phyloP scores from a whole-genome alignment of 2,329 filamentous ascomycete species.

The Fusarium mundagurra region DNA sequence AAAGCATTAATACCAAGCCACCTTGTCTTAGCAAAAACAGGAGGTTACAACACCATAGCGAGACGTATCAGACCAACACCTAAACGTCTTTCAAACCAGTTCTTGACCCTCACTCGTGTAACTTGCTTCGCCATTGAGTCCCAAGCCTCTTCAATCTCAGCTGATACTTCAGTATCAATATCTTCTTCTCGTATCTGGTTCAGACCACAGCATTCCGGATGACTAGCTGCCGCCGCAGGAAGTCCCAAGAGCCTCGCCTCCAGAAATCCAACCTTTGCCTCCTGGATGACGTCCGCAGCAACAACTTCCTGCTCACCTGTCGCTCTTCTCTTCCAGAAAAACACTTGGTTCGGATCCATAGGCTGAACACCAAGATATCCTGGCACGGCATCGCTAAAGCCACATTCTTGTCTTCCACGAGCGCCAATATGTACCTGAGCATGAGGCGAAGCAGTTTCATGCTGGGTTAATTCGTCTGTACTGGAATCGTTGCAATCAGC shows the following conservation, averaged over 20 bases:
- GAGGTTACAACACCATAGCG: accelerated
- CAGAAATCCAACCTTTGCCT: background rate
- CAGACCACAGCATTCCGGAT: background rate
- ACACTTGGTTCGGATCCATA: background rate
- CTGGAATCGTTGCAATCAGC: accelerated
- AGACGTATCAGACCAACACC: background rate
- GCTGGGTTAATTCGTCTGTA: background rate
- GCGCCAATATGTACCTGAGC: background rate
- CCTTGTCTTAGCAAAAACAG: accelerated
- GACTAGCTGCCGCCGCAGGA: background rate
- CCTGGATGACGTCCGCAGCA: background rate
- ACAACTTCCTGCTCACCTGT: background rate
- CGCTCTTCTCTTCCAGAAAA: background rate
- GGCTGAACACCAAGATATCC: background rate
- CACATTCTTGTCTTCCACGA: background rate
- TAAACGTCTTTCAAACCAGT: background rate
- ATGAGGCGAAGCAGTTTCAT: background rate
- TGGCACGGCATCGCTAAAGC: background rate
- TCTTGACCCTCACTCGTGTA: background rate
- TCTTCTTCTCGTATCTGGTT: accelerated
- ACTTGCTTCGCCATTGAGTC: accelerated
- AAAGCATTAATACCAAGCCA: accelerated
- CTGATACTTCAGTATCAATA: background rate
- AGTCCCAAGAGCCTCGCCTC: background rate
- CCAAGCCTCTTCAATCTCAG: background rate